Evolutionary conservation across 1,284 basidiomycete species (phyloP), one percentile per base, ranked within the genome.

Genomic region (Sphagnurus paluster): DNA sequence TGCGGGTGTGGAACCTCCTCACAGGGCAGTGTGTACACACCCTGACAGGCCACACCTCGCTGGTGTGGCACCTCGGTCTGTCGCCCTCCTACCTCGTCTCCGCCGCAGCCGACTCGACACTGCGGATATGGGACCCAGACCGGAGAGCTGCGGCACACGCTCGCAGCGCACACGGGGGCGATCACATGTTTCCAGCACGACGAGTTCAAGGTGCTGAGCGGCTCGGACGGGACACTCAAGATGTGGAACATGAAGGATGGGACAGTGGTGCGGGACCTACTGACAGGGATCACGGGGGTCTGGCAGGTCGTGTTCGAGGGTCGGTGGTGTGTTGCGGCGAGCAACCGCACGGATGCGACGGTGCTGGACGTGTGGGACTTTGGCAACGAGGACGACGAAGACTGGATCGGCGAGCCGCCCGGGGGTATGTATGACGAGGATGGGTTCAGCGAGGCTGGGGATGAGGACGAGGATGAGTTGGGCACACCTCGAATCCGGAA

Each of bases 101-200:
- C 24, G 94, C 93, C 4, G 94, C 94, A 0, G 94, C 94, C 7
- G 94, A 98, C 65, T 91, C 91, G 13, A 94, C 92, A 0, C 72
- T 98, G 11, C 85, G 93, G 3, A 82, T 97, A 14, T 97, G 95
- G 94, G 87, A 97, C 60, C 89, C 93, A 1, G 82, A 85, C 80
- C 0, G 90, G 91, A 44, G 81, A 86, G 53, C 75, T 91, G 29
- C 82, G 80, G 26, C 86, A 93, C 59, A 84, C 85, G 0, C 79
- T 97, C 32, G 83, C 87, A 1, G 91, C 90, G 1, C 94, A 97
- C 66, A 87, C 89, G 2, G 93, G 93, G 17, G 93, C 94, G 9
- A 97, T 98, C 58, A 97, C 94, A 5, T 98, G 94, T 67, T 97
- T 97, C 79, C 90, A 94, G 67, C 94, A 97, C 59, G 94, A 97